Conservation (phyloP, 768 basidiomycete species). For the Mycena haematopus region DNA sequence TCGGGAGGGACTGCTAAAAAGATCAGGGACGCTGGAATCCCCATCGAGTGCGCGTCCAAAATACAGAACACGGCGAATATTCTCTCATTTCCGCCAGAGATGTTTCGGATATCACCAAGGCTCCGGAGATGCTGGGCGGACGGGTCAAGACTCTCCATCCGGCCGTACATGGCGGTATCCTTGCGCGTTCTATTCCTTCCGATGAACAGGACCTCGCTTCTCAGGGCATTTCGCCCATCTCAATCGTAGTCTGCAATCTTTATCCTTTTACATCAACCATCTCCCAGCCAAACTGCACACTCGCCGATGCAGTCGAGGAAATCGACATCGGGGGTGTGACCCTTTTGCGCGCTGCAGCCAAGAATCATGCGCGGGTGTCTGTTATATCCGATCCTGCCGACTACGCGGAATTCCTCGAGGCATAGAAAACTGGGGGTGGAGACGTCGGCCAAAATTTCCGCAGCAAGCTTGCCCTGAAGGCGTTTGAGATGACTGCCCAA, state of each 20-base stretch:
- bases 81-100: constrained; percentile 60
- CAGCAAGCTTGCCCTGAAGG: constrained; percentile 89
- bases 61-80: not conserved
- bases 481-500: constrained; percentile 93
- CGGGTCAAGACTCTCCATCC: constrained; percentile 98
- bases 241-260: constrained; percentile 98
- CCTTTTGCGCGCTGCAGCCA: constrained; percentile 95
- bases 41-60: constrained; percentile 79
- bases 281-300: constrained; percentile 85
- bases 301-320: constrained; percentile 94
- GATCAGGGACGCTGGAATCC: constrained; percentile 91
- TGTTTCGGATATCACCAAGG: constrained; percentile 96
- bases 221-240: constrained; percentile 90
- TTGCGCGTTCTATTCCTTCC: constrained; percentile 89
- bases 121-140: constrained; percentile 98
- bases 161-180: constrained; percentile 96
- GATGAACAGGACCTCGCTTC: constrained; percentile 86
- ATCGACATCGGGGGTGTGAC: constrained; percentile 99
- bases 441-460: constrained; percentile 74
- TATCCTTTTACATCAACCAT: constrained; percentile 96
- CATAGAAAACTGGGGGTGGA: constrained; percentile 76
- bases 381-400: constrained; percentile 90
- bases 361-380: constrained; percentile 94
- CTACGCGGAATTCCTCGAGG: constrained; percentile 80
- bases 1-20: constrained; percentile 98